Conservation (phyloP, 176 grass and related monocot genomes). For the Cocos nucifera region DNA sequence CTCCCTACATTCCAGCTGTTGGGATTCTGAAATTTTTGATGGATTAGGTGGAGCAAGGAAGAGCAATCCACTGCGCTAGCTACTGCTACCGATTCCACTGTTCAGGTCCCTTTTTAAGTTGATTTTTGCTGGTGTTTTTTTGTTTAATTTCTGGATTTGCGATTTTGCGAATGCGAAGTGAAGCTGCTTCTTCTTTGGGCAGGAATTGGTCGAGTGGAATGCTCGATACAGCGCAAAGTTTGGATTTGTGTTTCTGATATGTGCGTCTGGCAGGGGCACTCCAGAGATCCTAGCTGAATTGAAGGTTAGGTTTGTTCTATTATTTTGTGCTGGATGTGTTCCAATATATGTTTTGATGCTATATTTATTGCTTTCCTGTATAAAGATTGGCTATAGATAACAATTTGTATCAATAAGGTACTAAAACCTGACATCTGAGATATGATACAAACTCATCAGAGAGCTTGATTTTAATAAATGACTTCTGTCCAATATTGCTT, state of each 20-base stretch:
- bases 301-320: constrained; percentile 38
- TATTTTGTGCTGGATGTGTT: not conserved
- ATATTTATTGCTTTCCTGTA: no score
- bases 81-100: constrained; percentile 40
- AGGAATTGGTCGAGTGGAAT: constrained; percentile 87
- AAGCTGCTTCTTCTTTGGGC: not conserved
- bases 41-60: constrained; percentile 68
- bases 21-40: not conserved
- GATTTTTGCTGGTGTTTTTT: not conserved
- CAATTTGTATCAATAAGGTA: no score
- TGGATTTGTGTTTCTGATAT: constrained; percentile 71
- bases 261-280: constrained; percentile 60
- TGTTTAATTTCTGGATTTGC: constrained; percentile 6
- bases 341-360: no score
- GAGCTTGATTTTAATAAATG: no score
- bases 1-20: not conserved
- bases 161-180: not conserved
- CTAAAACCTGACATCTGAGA: no score
- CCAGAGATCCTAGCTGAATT: constrained; percentile 84
- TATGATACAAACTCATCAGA: no score
- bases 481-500: no score
- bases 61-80: constrained; percentile 64
- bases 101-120: constrained; percentile 25
- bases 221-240: constrained; percentile 61
- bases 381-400: no score